Evolutionary conservation across 345 rosid species (phyloP), one percentile per base, ranked within the genome.

Genomic region (Geranium rotundifolium): DNA sequence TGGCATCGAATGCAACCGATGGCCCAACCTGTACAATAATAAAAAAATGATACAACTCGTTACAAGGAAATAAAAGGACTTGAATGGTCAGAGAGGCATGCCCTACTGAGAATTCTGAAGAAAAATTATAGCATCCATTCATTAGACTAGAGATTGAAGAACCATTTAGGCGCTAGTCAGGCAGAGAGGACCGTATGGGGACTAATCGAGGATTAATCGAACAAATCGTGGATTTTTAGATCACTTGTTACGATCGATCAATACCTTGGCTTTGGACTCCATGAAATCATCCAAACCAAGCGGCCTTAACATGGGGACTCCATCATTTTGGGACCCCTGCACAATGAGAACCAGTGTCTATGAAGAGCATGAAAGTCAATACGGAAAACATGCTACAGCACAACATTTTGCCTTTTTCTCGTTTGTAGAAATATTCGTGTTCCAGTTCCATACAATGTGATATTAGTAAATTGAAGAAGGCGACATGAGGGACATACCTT

Each of bases 221-320:
- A n/a, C n/a, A n/a, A n/a, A n/a, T n/a, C n/a, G n/a, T n/a, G n/a
- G n/a, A n/a, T 23, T 23, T 23, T 23, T 23, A 23, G 27, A 23
- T 0, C 27, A 23, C 27, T 23, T 1, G 27, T 2, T 6, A 1
- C 15, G 17, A 9, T 27, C 20, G 10, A 29, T 27, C 20, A 4
- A 29, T 81, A 95, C 99, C 95, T 90, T 95, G 30, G 89, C 83
- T 79, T 95, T 95, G 30, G 97, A 83, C 54, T 73, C 80, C 56
- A 84, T 60, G 63, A 95, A 95, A 70, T 95, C 99, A 31, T 95
- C 91, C 79, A 90, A 73, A 67, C 61, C 76, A 66, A 90, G 84
- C 1, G 87, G 78, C 73, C 99, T 85, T 66, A 85, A 66, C 17
- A 63, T 65, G 30, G 81, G 76, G 69, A 81, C 49, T 58, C 60